Evolutionary conservation across 306 rosid species (phyloP).

Genomic region (Pyrus communis): DNA sequence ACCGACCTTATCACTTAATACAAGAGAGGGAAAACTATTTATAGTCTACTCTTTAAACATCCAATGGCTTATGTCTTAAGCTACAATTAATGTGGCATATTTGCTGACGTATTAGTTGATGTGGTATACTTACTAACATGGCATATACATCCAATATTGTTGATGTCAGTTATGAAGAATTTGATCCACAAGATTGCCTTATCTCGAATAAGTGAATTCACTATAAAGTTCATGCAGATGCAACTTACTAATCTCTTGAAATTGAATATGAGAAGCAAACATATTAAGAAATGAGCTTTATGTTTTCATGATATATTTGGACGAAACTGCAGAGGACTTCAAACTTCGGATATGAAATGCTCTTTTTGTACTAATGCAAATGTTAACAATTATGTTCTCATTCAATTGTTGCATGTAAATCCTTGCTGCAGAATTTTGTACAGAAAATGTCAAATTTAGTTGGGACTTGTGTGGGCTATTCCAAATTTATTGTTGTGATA

Average conservation of each 20-base stretch:
- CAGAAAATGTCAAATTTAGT: background rate
- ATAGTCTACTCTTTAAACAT: too few relatives aligned
- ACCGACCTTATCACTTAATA: too few relatives aligned
- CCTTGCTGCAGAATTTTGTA: background rate
- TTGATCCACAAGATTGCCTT: constrained; percentile 44
- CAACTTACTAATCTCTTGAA: background rate
- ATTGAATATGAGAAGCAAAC: background rate
- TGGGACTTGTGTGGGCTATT: background rate
- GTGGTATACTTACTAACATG: too few relatives aligned
- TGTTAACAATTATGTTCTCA: too few relatives aligned
- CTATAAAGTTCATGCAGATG: background rate
- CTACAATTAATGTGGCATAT: too few relatives aligned
- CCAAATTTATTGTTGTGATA: background rate
- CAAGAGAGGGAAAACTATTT: too few relatives aligned
- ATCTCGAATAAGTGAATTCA: constrained; percentile 29
- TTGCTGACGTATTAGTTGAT: too few relatives aligned
- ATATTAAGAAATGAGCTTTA: background rate
- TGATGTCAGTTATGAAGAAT: constrained; percentile 80
- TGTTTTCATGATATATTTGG: background rate
- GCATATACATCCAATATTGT: background rate
- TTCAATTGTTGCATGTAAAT: background rate
- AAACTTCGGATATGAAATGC: background rate
- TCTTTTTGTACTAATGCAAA: too few relatives aligned
- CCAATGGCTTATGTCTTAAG: too few relatives aligned
- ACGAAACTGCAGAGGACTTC: constrained; percentile 1